Conservation (phyloP, 805 yeast genomes). For the Nakazawaea peltata region DNA sequence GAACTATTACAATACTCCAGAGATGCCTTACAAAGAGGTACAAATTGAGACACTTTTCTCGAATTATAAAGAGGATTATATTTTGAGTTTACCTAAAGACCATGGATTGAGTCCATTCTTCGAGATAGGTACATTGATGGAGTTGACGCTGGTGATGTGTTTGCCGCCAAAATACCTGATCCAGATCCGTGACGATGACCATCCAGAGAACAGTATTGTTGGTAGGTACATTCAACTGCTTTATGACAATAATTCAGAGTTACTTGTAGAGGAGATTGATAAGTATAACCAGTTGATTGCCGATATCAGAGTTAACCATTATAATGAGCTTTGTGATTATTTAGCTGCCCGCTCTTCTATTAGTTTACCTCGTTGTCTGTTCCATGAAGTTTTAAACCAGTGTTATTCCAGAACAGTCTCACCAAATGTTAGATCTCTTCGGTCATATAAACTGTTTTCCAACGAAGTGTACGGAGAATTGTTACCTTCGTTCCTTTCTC, state of each 20-base stretch:
- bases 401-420: constrained; percentile 74
- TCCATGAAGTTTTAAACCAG: constrained; percentile 66
- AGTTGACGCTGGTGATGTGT: constrained; percentile 27
- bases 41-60: constrained; percentile 31
- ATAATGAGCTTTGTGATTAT: not conserved
- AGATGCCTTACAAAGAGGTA: constrained; percentile 18
- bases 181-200: constrained; percentile 25
- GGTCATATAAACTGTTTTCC: constrained; percentile 77
- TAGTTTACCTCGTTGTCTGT: constrained; percentile 24
- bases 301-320: constrained; percentile 20
- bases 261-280: constrained; percentile 25
- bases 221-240: constrained; percentile 28
- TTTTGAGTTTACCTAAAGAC: constrained; percentile 41
- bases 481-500: constrained; percentile 67
- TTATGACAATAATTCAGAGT: constrained; percentile 20
- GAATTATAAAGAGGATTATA: constrained; percentile 39
- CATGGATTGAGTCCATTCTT: constrained; percentile 55
- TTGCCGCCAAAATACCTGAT: constrained; percentile 28
- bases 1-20: constrained; percentile 21
- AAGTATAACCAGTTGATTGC: constrained; percentile 35
- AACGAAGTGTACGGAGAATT: constrained; percentile 89
- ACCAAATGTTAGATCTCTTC: constrained; percentile 56
- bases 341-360: not conserved
- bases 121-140: constrained; percentile 50
- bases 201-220: constrained; percentile 28